Conservation (phyloP, 495 filamentous ascomycete genomes). For the Talaromyces borbonicus region DNA sequence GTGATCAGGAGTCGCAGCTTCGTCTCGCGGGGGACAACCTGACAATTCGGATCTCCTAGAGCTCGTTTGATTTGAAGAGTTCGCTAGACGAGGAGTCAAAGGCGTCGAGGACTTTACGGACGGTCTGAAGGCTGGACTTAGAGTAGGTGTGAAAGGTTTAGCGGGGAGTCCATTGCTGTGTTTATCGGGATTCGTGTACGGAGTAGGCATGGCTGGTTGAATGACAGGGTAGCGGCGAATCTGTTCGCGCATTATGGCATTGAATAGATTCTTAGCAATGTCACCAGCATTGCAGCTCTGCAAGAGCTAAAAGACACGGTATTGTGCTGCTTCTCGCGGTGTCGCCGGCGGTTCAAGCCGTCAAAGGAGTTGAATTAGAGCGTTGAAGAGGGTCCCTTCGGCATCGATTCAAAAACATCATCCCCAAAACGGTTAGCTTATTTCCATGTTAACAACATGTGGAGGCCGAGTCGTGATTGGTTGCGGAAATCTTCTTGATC, state of each 20-base stretch:
- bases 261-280: slow-evolving; percentile 21
- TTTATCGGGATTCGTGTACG: slow-evolving; percentile 44
- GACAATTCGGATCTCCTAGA: slow-evolving; percentile 22
- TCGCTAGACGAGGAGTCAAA: slow-evolving; percentile 42
- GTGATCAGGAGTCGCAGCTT: slow-evolving; percentile 39
- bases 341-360: not conserved
- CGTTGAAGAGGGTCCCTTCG: not conserved
- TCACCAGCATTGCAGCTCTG: slow-evolving; percentile 23
- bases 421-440: not conserved
- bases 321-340: not conserved
- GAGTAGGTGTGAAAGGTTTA: slow-evolving; percentile 42
- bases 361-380: not conserved
- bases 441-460: too few species aligned
- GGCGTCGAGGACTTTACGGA: slow-evolving; percentile 23
- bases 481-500: too few species aligned
- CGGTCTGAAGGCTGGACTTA: slow-evolving; percentile 36
- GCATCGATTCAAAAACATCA: not conserved
- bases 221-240: slow-evolving; percentile 16
- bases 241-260: slow-evolving; percentile 31
- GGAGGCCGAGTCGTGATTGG: not conserved
- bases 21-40: slow-evolving; percentile 29
- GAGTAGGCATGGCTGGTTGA: slow-evolving; percentile 18
- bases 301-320: not conserved
- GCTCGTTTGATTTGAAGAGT: slow-evolving; percentile 23
- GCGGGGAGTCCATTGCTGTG: slow-evolving; percentile 34